Conservation (phyloP, 1,284 basidiomycete genomes). For the Leccinum holopus region DNA sequence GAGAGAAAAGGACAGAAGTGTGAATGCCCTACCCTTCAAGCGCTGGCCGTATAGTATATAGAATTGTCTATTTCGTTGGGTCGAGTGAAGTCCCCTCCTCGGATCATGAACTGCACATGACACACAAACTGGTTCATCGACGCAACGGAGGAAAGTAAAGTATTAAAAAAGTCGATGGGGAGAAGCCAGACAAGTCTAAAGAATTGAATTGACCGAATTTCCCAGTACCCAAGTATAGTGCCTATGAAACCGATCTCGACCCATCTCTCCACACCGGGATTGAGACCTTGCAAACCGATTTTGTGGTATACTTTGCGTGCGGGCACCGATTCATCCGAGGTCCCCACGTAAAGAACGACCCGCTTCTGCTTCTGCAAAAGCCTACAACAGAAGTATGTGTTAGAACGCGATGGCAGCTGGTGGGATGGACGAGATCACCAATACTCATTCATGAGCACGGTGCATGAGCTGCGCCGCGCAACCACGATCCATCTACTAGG, state of each 20-base stretch:
- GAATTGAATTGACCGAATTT: neutral
- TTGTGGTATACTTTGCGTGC: conserved; percentile 26
- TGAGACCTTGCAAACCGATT: conserved; percentile 26
- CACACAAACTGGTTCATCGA: too few species aligned
- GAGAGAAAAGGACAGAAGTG: too few species aligned
- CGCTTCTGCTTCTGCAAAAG: conserved; percentile 37
- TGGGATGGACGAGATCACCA: neutral
- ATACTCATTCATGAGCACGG: conserved; percentile 41
- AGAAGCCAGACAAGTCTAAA: neutral
- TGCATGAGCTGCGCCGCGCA: conserved; percentile 48
- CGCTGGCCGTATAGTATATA: too few species aligned
- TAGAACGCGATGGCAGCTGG: neutral
- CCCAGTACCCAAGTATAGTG: conserved; percentile 23
- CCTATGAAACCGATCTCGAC: conserved; percentile 20
- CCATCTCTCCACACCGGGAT: conserved; percentile 23
- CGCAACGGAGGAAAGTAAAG: neutral
- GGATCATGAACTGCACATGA: too few species aligned
- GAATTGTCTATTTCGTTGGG: too few species aligned
- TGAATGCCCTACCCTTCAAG: too few species aligned
- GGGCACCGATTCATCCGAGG: conserved; percentile 16
- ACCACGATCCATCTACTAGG: conserved; percentile 39
- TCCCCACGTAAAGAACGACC: conserved; percentile 53
- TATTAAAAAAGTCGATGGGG: neutral
- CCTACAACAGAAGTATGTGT: conserved; percentile 2
- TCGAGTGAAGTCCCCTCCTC: too few species aligned